These are phyloP conservation scores for Colletotrichum sojae DNA, from an alignment of 2,329 filamentous ascomycete genomes.

Conservation along the genomic window DNA sequence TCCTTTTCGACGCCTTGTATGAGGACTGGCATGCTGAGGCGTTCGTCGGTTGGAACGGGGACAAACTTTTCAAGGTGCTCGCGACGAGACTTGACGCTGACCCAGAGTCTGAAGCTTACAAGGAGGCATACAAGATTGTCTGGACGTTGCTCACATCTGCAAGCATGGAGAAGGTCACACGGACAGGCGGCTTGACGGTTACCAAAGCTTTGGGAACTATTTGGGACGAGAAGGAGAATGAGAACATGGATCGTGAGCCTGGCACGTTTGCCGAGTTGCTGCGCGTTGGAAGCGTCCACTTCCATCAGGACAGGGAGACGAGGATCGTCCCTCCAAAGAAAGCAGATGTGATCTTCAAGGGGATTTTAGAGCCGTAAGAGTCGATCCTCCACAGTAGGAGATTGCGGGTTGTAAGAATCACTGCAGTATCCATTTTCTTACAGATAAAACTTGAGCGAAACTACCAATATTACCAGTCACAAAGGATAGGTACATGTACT, in stretches of 20 bases:
- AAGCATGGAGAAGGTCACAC: constrained; percentile 30
- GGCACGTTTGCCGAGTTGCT: constrained; percentile 28
- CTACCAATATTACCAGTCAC: no score
- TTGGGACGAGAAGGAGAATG: constrained; percentile 27
- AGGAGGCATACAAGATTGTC: constrained; percentile 13
- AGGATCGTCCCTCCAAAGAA: neutral
- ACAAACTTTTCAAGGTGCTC: constrained; percentile 19
- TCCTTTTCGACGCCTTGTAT: constrained; percentile 12
- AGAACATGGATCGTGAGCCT: constrained; percentile 11
- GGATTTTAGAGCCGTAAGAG: neutral
- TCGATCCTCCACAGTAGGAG: neutral
- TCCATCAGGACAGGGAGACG: constrained; percentile 14
- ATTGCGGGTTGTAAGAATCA: no score
- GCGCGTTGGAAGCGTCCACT: constrained; percentile 19
- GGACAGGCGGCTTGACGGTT: neutral
- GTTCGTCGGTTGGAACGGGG: constrained; percentile 24
- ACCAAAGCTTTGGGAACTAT: constrained; percentile 17
- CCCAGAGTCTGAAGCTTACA: constrained; percentile 22
- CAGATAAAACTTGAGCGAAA: no score
- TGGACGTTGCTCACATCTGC: constrained; percentile 21
- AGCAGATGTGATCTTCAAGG: neutral
- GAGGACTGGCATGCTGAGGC: constrained; percentile 22
- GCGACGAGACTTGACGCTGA: constrained; percentile 11
- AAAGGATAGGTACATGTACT: no score
- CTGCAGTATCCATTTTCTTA: no score